Conservation (phyloP, 164 flowering plant species). For the Dillenia turbinata region DNA sequence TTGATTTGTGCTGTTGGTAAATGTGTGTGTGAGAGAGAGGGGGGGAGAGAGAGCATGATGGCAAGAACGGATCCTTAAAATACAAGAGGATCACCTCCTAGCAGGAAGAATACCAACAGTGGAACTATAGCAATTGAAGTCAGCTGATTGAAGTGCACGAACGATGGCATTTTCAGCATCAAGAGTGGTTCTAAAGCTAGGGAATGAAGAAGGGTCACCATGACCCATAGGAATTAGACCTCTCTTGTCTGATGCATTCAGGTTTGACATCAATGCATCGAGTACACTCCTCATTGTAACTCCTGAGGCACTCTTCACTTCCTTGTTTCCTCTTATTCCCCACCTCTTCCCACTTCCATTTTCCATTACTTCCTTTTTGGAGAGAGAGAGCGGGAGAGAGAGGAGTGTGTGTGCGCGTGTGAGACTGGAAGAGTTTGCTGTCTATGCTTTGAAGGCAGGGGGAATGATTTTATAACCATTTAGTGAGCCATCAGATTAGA, state of each 20-base stretch:
- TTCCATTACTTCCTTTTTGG: too few relatives aligned
- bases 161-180: constrained; percentile 30
- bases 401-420: too few relatives aligned
- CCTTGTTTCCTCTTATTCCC: constrained; percentile 24
- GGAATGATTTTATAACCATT: too few relatives aligned
- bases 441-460: too few relatives aligned
- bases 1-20: too few relatives aligned
- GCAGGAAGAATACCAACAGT: constrained; percentile 25
- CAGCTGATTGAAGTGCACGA: constrained; percentile 23
- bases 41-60: too few relatives aligned
- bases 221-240: constrained; percentile 31
- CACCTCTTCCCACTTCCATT: background rate
- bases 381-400: too few relatives aligned
- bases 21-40: too few relatives aligned
- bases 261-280: constrained; percentile 8
- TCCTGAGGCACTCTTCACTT: constrained; percentile 11
- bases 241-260: constrained; percentile 18
- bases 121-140: constrained; percentile 30
- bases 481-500: too few relatives aligned
- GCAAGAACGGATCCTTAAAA: too few relatives aligned
- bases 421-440: too few relatives aligned
- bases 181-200: constrained; percentile 26
- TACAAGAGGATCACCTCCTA: constrained; percentile 16
- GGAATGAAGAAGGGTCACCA: constrained; percentile 40
- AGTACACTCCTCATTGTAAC: constrained; percentile 24